Evolutionary conservation across 805 yeast species (phyloP).

Genomic region (Myxozyma monticola): DNA sequence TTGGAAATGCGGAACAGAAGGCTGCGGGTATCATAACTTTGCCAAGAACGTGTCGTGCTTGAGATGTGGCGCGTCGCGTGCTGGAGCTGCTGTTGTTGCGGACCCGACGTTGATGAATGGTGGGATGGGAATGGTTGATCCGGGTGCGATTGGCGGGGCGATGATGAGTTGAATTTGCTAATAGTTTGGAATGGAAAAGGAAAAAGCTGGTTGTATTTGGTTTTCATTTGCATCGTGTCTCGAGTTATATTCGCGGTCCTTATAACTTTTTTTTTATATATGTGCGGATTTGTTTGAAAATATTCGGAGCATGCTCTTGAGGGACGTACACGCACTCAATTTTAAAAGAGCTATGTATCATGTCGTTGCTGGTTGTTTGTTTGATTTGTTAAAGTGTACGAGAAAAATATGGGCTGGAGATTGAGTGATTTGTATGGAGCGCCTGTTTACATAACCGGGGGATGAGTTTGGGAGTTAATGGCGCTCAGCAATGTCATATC

Average conservation of each 20-base stretch:
- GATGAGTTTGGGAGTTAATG: too few relatives aligned
- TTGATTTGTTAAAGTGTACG: too few relatives aligned
- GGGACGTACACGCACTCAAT: too few relatives aligned
- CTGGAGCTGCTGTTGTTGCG: constrained; percentile 35
- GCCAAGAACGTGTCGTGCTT: constrained; percentile 86
- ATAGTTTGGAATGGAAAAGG: background rate
- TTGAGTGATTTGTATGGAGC: too few relatives aligned
- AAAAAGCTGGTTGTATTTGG: background rate
- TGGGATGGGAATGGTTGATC: constrained; percentile 28
- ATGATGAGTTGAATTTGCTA: constrained; percentile 15
- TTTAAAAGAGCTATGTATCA: too few relatives aligned
- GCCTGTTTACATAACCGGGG: too few relatives aligned
- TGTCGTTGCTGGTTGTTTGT: too few relatives aligned
- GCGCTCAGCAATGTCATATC: too few relatives aligned
- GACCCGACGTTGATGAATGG: constrained; percentile 31
- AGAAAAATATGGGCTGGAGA: too few relatives aligned
- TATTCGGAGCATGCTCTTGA: too few relatives aligned
- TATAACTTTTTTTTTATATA: too few relatives aligned
- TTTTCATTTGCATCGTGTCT: background rate
- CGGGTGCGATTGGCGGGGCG: constrained; percentile 17
- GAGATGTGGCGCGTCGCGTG: constrained; percentile 80
- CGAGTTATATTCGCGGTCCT: too few relatives aligned
- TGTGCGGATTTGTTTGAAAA: background rate
- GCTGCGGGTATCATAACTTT: constrained; percentile 85
- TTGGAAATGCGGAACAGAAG: constrained; percentile 83